A percentile compares a stretch with the other conserved stretches of the same genome.
phyloP scores from a whole-genome alignment of 768 basidiomycete species.

The Kondoa subrosea region DNA sequence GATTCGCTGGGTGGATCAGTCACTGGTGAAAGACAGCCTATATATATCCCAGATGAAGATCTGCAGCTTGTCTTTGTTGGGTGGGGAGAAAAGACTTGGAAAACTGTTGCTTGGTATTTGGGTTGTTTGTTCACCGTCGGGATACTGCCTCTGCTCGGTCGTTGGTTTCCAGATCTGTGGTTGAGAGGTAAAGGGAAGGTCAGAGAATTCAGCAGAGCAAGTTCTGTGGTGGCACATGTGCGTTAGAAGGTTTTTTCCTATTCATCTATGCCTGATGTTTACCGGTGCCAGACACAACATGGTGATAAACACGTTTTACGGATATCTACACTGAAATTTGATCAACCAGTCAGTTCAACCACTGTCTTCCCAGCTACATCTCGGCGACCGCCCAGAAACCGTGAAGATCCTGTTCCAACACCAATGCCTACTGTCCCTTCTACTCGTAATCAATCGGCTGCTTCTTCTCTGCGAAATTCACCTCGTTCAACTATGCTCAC shows the following conservation, averaged over 20 bases:
- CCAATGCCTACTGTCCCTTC: neutral
- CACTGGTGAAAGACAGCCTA: conserved; percentile 48
- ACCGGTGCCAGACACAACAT: conserved; percentile 50
- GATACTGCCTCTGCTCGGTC: conserved; percentile 57
- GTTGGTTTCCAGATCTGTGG: conserved; percentile 90
- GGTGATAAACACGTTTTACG: conserved; percentile 65
- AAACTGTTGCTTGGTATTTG: conserved; percentile 51
- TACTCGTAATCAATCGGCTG: conserved; percentile 2
- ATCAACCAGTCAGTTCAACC: conserved; percentile 60
- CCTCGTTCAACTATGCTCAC: neutral
- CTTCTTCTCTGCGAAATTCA: conserved; percentile 22
- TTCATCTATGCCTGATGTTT: neutral
- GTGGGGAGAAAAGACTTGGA: conserved; percentile 51
- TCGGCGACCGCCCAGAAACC: conserved; percentile 25
- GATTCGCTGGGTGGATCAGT: conserved; percentile 8
- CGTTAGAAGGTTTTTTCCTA: conserved; percentile 31
- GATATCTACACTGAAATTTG: conserved; percentile 39
- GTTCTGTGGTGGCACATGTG: conserved; percentile 74
- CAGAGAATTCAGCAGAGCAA: conserved; percentile 56
- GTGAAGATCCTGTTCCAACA: conserved; percentile 21
- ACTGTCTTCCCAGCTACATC: conserved; percentile 51
- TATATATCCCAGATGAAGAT: conserved; percentile 80
- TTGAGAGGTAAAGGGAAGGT: conserved; percentile 68
- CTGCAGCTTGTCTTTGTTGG: conserved; percentile 71
- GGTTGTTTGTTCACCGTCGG: conserved; percentile 56